A percentile compares a stretch with the other conserved stretches of the same genome.
Conservation (phyloP, 768 basidiomycete species). For the Phylloporus rhodoxanthus region DNA sequence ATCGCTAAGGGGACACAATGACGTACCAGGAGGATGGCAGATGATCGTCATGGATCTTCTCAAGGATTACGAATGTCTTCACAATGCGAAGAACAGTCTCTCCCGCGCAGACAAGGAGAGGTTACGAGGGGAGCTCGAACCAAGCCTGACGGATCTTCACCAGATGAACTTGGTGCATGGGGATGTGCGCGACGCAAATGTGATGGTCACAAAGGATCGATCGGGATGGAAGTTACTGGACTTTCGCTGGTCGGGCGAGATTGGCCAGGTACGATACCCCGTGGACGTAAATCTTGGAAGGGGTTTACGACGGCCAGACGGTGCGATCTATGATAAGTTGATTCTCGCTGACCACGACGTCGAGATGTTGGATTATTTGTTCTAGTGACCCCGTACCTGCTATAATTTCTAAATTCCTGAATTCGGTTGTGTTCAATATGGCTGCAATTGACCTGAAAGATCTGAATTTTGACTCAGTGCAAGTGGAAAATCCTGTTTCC, state of each 20-base stretch:
- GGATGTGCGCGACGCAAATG: not conserved
- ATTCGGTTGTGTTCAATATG: too few species aligned
- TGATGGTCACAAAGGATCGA: not conserved
- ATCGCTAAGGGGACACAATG: conserved; percentile 16
- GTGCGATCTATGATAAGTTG: not conserved
- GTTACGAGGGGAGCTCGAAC: not conserved
- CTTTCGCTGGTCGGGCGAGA: conserved; percentile 27
- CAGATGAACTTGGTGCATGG: not conserved
- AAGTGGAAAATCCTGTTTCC: too few species aligned
- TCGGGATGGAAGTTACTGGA: conserved; percentile 10
- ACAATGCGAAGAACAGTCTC: not conserved
- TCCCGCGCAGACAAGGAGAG: not conserved
- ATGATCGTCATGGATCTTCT: conserved; percentile 33
- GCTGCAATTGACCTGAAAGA: too few species aligned
- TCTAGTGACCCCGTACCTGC: not conserved
- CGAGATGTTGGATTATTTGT: not conserved
- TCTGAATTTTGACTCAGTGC: too few species aligned
- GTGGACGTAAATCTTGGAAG: conserved; percentile 1
- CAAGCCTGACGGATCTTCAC: not conserved
- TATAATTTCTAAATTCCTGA: too few species aligned
- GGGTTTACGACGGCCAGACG: not conserved
- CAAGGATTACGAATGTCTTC: conserved; percentile 2
- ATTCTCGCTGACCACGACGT: not conserved
- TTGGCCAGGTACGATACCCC: conserved; percentile 22
- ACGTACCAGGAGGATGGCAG: conserved; percentile 27